Base-by-base conservation (phyloP, 768 basidiomycete species). In the Cystofilobasidium macerans region DNA sequence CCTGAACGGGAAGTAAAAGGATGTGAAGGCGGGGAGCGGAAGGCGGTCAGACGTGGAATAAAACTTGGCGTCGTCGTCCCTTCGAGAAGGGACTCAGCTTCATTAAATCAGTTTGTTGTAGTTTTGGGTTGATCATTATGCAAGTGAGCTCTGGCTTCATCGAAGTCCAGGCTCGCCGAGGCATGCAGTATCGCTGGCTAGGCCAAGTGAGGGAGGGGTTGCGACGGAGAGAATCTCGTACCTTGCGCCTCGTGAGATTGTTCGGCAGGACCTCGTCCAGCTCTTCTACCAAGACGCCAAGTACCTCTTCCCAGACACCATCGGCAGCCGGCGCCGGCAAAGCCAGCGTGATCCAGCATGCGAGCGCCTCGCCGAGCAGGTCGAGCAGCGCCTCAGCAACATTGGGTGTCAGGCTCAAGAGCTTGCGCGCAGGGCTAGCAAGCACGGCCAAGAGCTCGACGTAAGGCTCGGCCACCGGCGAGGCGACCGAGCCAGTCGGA, bases 201-300 rank as follows among this genome's bases (percentile, higher is more conserved):
- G n/a, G n/a, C n/a, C n/a, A n/a, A n/a, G n/a, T n/a, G n/a, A n/a
- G n/a, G n/a, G n/a, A n/a, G n/a, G n/a, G n/a, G n/a, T n/a, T n/a
- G n/a, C n/a, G n/a, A n/a, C n/a, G n/a, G n/a, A n/a, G n/a, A 28
- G 9, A 16, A 26, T 0, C 11, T 47, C 67, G 45, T 3, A 68
- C 67, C 62, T 68, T 68, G 35, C 56, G 62, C 28, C 67, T 42
- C n/a, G 62, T 47, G 0, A 68, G 48, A 32, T 62, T 68, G 36
- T 62, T 68, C 3, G 67, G 57, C 56, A 68, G 45, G 8, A 53
- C 35, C 22, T 26, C n/a, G 28, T 68, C 67, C 22, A 68, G 45
- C 40, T 40, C 32, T 35, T 63, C 53, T 8, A 42, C 36, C 30
- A 68, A 30, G 20, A 63, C 62, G 24, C 40, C 30, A 18, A 68